Conservation (phyloP, 1,284 basidiomycete species). For the Meira nashicola region DNA sequence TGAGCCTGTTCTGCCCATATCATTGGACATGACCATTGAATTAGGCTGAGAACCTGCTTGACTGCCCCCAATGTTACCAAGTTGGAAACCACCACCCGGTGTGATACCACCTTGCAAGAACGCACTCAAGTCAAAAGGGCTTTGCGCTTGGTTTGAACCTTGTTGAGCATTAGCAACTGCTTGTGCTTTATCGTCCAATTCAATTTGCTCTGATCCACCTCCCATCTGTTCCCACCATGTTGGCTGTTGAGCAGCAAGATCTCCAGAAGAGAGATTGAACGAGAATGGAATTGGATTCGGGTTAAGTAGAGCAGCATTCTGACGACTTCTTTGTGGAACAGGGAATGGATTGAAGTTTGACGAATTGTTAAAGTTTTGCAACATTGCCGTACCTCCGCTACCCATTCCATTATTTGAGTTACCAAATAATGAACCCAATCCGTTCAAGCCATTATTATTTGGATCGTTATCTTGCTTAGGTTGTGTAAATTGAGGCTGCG, state of each 20-base stretch:
- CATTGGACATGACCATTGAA: background rate
- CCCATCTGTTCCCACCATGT: slow-evolving; percentile 44
- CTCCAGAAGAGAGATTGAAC: slow-evolving; percentile 38
- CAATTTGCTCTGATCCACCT: slow-evolving; percentile 29
- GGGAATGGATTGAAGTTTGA: too few species aligned
- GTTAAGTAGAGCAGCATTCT: slow-evolving; percentile 46
- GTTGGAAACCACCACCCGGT: slow-evolving; percentile 24
- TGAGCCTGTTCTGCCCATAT: background rate
- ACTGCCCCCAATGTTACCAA: slow-evolving; percentile 1
- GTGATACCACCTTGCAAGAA: slow-evolving; percentile 42
- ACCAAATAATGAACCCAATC: too few species aligned
- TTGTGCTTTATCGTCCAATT: slow-evolving; percentile 44
- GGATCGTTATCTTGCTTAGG: too few species aligned
- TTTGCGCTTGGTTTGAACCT: slow-evolving; percentile 21
- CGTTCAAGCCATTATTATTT: too few species aligned
- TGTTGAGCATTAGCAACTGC: slow-evolving; percentile 31
- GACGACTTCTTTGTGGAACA: slow-evolving; percentile 32
- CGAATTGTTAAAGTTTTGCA: background rate
- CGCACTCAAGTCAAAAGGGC: slow-evolving; percentile 39
- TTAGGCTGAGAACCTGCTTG: slow-evolving; percentile 1
- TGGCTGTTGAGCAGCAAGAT: slow-evolving; percentile 30
- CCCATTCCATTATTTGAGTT: background rate
- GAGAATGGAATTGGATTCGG: slow-evolving; percentile 47
- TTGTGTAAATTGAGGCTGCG: too few species aligned
- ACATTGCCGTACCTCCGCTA: slow-evolving; percentile 24